Evolutionary conservation across 1,284 basidiomycete genomes (phyloP).

Genomic region (Xerocomus amazonicus): DNA sequence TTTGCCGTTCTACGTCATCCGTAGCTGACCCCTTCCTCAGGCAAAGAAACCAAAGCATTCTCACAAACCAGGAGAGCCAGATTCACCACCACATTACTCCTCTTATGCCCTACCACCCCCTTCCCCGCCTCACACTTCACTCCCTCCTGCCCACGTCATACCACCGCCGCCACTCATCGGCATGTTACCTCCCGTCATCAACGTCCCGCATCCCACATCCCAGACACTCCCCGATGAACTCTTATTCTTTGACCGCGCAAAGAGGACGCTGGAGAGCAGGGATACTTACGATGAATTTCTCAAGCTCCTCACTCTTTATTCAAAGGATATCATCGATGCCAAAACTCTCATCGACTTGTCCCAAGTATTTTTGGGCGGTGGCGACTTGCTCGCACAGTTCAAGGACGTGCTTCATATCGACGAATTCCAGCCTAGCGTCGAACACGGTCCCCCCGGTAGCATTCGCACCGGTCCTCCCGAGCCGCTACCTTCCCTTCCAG

Average conservation of each 20-base stretch:
- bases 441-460: slow-evolving; percentile 74
- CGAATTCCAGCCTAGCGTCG: slow-evolving; percentile 61
- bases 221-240: slow-evolving; percentile 74
- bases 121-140: slow-evolving; percentile 36
- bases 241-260: slow-evolving; percentile 91
- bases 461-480: slow-evolving; percentile 69
- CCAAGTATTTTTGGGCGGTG: slow-evolving; percentile 75
- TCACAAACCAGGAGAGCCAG: slow-evolving; percentile 52
- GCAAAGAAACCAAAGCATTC: slow-evolving; percentile 58
- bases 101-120: slow-evolving; percentile 46
- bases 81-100: slow-evolving; percentile 55
- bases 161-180: slow-evolving; percentile 31
- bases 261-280: slow-evolving; percentile 70
- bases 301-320: slow-evolving; percentile 77
- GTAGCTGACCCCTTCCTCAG: slow-evolving; percentile 28
- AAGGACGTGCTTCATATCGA: slow-evolving; percentile 84
- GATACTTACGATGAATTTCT: slow-evolving; percentile 81
- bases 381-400: slow-evolving; percentile 83
- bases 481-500: slow-evolving; percentile 62
- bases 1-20: slow-evolving; percentile 1
- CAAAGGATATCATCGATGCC: slow-evolving; percentile 87
- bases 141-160: slow-evolving; percentile 33
- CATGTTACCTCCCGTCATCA: slow-evolving; percentile 29
- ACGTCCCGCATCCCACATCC: slow-evolving; percentile 28
- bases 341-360: slow-evolving; percentile 81